phyloP scores from a whole-genome alignment of 1,139 yeast species.

The Wickerhamomyces sp. region DNA sequence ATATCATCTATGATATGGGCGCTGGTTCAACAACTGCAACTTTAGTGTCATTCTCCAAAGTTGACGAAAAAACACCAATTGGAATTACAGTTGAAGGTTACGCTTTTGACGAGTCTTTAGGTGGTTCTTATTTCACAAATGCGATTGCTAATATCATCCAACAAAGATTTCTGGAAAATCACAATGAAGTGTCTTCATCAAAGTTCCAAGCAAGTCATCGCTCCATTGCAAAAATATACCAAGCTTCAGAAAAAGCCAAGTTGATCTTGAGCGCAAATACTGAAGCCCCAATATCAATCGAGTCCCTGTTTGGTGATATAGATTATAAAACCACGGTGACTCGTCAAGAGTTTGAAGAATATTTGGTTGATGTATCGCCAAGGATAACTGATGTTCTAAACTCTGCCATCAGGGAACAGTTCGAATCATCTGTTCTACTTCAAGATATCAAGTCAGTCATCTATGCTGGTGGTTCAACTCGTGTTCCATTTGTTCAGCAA shows the following conservation, averaged over 20 bases:
- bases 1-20: conserved; percentile 84
- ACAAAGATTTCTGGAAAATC: conserved; percentile 45
- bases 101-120: conserved; percentile 60
- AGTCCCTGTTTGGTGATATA: conserved; percentile 60
- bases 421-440: conserved; percentile 25
- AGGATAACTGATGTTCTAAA: conserved; percentile 52
- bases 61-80: conserved; percentile 33
- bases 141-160: conserved; percentile 57
- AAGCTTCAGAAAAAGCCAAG: conserved; percentile 85
- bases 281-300: conserved; percentile 71
- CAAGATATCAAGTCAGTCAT: conserved; percentile 61
- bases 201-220: conserved; percentile 46
- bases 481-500: conserved; percentile 83
- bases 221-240: conserved; percentile 64
- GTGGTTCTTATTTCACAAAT: conserved; percentile 72
- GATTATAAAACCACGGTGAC: conserved; percentile 67
- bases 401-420: conserved; percentile 40
- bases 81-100: conserved; percentile 64
- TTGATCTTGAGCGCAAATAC: conserved; percentile 79
- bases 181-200: conserved; percentile 31
- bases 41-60: conserved; percentile 55
- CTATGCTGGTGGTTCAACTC: conserved; percentile 85
- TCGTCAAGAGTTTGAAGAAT: conserved; percentile 74
- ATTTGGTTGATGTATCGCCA: conserved; percentile 39
- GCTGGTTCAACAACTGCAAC: conserved; percentile 91